Base-by-base conservation (phyloP, 495 filamentous ascomycete species). In the Aspergillus egyptiacus region DNA sequence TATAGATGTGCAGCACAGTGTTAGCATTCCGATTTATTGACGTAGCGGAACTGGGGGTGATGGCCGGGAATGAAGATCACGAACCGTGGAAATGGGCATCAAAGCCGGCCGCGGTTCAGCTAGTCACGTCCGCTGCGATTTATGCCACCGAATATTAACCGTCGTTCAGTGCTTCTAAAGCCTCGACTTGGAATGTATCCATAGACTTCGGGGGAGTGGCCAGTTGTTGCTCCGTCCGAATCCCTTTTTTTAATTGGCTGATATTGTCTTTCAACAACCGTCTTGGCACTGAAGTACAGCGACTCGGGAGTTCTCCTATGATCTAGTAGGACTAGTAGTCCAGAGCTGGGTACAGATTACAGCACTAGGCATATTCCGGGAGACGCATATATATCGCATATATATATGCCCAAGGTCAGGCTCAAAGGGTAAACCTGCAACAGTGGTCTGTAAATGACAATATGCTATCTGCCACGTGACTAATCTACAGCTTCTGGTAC, bases 401-500 rank as follows among this genome's bases (percentile, higher is more conserved):
- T 15, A 14, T 37, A 10, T 22, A 18, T n/a, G n/a, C 35, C 13
- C 9, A 38, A 46, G 27, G 17, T 22, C 22, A 14, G 36, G 15
- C 20, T 40, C 22, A 20, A 0, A 41, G 43, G 33, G 46, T 56
- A 42, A 51, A 42, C 49, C 46, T 42, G 34, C 46, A 11, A 45
- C 3, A 28, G 9, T 37, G 49, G 39, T 47, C 39, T 22, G 32
- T 50, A 20, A 36, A 44, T 33, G 32, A 45, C 14, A n/a, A 38
- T 6, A 43, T 23, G 28, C 28, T 34, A 34, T 33, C 17, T 23
- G 18, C n/a, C 41, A 17, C n/a, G 35, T 41, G n/a, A 59, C 59
- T 59, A 55, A 54, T 62, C 72, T 84, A 98, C 70, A 98, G 73
- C 75, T 97, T 96, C 77, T 95, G 83, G 72, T 98, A 98, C 65